Base-by-base conservation (phyloP, 208 protist species). In the Herpetomonas tarakana region DNA sequence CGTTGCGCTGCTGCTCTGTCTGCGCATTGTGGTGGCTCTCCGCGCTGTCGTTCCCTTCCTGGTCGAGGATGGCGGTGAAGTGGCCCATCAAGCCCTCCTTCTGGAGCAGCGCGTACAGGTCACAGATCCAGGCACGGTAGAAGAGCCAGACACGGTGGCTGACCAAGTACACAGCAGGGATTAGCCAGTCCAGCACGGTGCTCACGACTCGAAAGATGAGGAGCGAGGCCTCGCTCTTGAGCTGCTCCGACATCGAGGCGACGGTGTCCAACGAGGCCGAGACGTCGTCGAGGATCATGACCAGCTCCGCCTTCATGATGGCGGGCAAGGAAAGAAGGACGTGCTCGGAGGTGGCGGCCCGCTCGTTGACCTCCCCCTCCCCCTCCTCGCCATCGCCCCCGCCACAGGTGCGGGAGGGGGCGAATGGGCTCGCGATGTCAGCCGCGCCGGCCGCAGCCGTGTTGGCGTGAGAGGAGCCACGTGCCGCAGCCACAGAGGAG, bases 81-180 rank as follows among this genome's bases (percentile, higher is more conserved):
- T 76, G 73, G 12, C 80, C 68, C 21, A 94, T 62, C 44, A 94
- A 57, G 18, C 68, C 71, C 46, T 84, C 77, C 39, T 86, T 68
- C 41, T 74, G 78, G 56, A 94, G 57, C 24, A 92, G 57, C 18
- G 78, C 74, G 60, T 92, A 94, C 25, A 90, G 61, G 50, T 91
- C 85, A 58, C 83, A 92, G 30, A 87, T 65, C 86, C 88, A 94
- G 58, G 87, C 91, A 24, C 81, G 78, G 64, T 92, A 94, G 61
- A 90, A 92, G 11, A 94, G 28, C 54, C 68, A 67, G 26, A 68
- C 61, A 41, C 81, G 81, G 6, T 45, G 61, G 58, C 89, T 78
- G 12, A 74, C 74, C 18, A 76, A 68, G 44, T 81, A 79, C 38
- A 84, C 81, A 26, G 80, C 85, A 24, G 88, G 88, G 67, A 94